These are phyloP conservation scores for Carex myosuroides DNA, from an alignment of 176 grass and related monocot genomes.

Conservation along the genomic window DNA sequence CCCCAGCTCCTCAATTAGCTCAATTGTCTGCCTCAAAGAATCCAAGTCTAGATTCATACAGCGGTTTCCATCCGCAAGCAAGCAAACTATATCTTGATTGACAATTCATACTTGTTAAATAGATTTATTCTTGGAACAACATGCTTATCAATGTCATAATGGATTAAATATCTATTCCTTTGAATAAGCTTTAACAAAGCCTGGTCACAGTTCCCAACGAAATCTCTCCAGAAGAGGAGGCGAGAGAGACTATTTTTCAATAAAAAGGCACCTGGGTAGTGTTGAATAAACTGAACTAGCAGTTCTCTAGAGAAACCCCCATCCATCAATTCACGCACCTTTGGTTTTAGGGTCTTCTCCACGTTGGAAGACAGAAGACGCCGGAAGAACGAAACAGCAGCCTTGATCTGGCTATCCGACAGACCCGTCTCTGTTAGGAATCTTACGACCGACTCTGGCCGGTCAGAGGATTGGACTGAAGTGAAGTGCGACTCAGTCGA, in stretches of 20 bases:
- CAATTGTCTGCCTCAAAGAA: neutral
- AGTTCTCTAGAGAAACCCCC: neutral
- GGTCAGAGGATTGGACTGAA: neutral
- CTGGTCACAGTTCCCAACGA: neutral
- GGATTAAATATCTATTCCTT: neutral
- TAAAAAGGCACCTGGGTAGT: too few relatives aligned
- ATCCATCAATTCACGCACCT: neutral
- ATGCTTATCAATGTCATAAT: neutral
- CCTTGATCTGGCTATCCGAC: neutral
- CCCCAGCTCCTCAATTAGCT: conserved; percentile 7
- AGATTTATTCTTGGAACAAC: neutral
- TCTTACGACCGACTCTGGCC: neutral
- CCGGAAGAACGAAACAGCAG: neutral
- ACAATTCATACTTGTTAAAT: neutral
- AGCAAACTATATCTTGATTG: neutral
- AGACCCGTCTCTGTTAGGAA: neutral
- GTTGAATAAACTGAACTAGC: neutral
- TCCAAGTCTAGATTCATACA: neutral
- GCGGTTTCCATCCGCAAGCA: neutral
- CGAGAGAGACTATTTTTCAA: too few relatives aligned
- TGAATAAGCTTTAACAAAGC: neutral
- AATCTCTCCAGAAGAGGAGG: neutral
- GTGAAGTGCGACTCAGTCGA: neutral
- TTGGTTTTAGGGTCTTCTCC: conserved; percentile 15
- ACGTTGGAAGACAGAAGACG: neutral